Evolutionary conservation across 108 stramenopile genomes (phyloP), one percentile per base, ranked within the genome.

Genomic region (Nitzschia sp.): DNA sequence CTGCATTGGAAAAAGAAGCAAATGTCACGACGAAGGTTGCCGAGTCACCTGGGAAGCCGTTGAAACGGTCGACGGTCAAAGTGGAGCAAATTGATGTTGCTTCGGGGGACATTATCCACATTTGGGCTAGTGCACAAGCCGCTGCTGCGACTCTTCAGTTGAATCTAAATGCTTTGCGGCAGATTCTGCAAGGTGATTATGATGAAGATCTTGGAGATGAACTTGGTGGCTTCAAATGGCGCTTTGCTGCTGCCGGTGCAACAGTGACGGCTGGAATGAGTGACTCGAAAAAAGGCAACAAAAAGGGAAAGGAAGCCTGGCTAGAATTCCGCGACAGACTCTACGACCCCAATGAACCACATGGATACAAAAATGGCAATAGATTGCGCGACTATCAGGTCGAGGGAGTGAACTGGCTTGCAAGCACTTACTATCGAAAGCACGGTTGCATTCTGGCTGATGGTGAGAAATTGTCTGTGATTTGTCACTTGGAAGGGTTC

Each of bases 391-490:
- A 96, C 67, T 98, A 98, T 81, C 97, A 98, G 77, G 82, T 96
- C 44, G 91, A 91, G 65, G 97, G 97, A 21, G 85, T 99, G 24
- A 97, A 97, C 57, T 99, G 97, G 97, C 81, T 99, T 51, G 83
- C 97, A 39, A 87, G 87, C 69, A 93, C 91, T 66, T 98, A 88
- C 78, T 92, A 92, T 77, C 89, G 94, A 63, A 75, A 83, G 21
- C 80, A 88, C 24, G 83, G 94, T n/a, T 93, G 89, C 59, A 97
- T 99, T 40, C 74, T 99, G 22, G 97, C 97, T 14, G 97, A 99
- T 68, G 92, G 92, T 48, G 92, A 91, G 78, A 81, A 17, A 5
- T 62, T 22, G 15, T n/a, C 5, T 37, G 1, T 3, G 57, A 15
- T 25, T 46, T 25, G 50, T 34, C 19, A 10, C 24, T 57, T 38